Percentiles rank a stretch among this genome's conserved stretches.
These are phyloP conservation scores for Schizophyllum amplum DNA, from an alignment of 1,284 basidiomycete genomes.

Conservation along the genomic window DNA sequence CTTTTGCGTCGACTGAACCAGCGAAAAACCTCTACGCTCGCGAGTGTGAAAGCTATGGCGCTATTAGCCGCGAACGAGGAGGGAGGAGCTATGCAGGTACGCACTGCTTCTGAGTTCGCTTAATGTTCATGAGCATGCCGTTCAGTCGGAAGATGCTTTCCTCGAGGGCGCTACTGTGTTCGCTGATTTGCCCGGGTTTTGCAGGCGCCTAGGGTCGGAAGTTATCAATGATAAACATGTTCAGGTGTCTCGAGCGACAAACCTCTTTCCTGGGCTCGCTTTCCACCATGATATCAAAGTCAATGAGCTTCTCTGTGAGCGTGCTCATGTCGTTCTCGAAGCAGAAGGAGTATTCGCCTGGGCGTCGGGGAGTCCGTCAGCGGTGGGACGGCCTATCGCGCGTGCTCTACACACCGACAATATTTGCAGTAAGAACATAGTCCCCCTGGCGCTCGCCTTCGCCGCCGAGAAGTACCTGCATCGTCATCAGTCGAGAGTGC, in stretches of 20 bases:
- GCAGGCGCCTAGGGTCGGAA: conserved; percentile 37
- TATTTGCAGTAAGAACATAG: conserved; percentile 94
- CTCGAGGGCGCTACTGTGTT: conserved; percentile 86
- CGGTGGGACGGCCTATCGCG: background rate
- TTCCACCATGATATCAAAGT: conserved; percentile 98
- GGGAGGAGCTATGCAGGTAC: conserved; percentile 11
- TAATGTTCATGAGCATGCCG: conserved; percentile 78
- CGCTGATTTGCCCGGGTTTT: conserved; percentile 77
- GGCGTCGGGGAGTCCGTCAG: background rate
- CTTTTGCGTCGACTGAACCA: conserved; percentile 76
- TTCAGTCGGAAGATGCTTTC: conserved; percentile 90
- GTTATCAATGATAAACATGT: background rate
- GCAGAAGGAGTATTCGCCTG: conserved; percentile 93
- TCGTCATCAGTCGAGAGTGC: background rate
- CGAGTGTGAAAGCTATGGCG: conserved; percentile 65
- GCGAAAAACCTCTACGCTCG: conserved; percentile 74
- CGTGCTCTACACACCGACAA: conserved; percentile 34
- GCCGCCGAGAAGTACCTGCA: conserved; percentile 70
- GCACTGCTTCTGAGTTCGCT: conserved; percentile 89
- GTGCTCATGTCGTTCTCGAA: conserved; percentile 97
- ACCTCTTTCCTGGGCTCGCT: conserved; percentile 84
- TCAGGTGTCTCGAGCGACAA: background rate
- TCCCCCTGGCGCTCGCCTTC: conserved; percentile 89
- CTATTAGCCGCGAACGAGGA: conserved; percentile 9
- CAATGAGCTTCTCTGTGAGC: conserved; percentile 84